A percentile compares a stretch with the other conserved stretches of the same genome.
These are phyloP conservation scores for Candida quercuum DNA, from an alignment of 805 yeast genomes.

Conservation along the genomic window DNA sequence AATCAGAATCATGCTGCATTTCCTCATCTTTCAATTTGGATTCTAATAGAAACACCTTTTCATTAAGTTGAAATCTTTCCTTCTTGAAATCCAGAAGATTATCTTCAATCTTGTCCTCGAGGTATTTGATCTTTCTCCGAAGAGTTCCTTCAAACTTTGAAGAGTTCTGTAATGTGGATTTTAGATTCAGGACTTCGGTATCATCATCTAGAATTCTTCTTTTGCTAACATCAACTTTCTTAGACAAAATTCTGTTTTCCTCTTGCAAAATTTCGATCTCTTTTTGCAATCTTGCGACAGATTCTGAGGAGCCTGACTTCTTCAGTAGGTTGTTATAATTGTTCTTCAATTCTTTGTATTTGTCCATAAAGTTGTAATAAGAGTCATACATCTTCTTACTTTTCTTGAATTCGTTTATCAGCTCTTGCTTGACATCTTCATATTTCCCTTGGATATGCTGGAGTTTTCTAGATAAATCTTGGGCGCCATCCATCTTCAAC, in stretches of 20 bases:
- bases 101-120: constrained; percentile 24
- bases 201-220: constrained; percentile 9
- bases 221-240: constrained; percentile 15
- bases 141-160: constrained; percentile 14
- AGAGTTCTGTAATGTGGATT: constrained; percentile 7
- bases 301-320: not conserved
- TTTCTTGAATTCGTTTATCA: constrained; percentile 28
- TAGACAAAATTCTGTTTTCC: constrained; percentile 10
- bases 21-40: constrained; percentile 21
- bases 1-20: constrained; percentile 18
- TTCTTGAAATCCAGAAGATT: constrained; percentile 20
- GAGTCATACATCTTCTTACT: constrained; percentile 30
- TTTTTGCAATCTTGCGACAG: constrained; percentile 7
- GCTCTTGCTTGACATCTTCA: constrained; percentile 23
- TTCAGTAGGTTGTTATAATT: not conserved
- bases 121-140: constrained; percentile 15
- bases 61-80: constrained; percentile 25
- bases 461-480: constrained; percentile 4
- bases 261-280: constrained; percentile 11
- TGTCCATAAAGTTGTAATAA: constrained; percentile 26
- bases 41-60: constrained; percentile 21
- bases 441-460: constrained; percentile 19
- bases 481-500: constrained; percentile 10
- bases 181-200: constrained; percentile 10
- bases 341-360: constrained; percentile 24